phyloP scores from a whole-genome alignment of 1,284 basidiomycete genomes.

The Microbotryomycetes sp. region DNA sequence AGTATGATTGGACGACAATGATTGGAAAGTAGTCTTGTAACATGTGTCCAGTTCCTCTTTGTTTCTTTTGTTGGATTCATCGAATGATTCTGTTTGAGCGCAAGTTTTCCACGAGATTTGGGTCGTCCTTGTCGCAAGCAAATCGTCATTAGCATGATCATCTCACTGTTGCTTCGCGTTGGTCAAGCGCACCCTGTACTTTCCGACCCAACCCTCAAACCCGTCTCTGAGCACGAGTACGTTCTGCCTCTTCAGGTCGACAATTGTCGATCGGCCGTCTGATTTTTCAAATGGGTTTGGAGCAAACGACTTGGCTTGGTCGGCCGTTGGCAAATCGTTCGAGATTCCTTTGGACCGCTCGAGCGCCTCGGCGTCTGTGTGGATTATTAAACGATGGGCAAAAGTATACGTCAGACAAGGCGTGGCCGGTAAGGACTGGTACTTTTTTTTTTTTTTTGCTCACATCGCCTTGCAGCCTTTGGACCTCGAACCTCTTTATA shows the following conservation, averaged over 20 bases:
- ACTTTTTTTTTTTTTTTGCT: too few species aligned
- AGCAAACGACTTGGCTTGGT: background rate
- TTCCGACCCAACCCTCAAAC: background rate
- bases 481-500: background rate
- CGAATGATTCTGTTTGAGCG: background rate
- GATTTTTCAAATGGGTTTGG: background rate
- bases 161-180: background rate
- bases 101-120: background rate
- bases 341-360: background rate
- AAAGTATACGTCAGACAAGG: too few species aligned
- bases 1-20: constrained; percentile 43
- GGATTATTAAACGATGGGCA: too few species aligned
- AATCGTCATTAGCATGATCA: background rate
- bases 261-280: background rate
- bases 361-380: background rate
- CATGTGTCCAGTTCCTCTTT: background rate
- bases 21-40: background rate
- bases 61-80: background rate
- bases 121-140: background rate
- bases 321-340: background rate
- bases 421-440: too few species aligned
- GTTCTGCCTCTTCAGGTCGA: background rate
- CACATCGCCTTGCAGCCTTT: background rate
- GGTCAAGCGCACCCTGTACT: background rate
- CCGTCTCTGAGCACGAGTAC: background rate